Evolutionary conservation across 2,329 filamentous ascomycete species (phyloP).

Genomic region (Ophiognomonia clavigignenti-juglandacearum): DNA sequence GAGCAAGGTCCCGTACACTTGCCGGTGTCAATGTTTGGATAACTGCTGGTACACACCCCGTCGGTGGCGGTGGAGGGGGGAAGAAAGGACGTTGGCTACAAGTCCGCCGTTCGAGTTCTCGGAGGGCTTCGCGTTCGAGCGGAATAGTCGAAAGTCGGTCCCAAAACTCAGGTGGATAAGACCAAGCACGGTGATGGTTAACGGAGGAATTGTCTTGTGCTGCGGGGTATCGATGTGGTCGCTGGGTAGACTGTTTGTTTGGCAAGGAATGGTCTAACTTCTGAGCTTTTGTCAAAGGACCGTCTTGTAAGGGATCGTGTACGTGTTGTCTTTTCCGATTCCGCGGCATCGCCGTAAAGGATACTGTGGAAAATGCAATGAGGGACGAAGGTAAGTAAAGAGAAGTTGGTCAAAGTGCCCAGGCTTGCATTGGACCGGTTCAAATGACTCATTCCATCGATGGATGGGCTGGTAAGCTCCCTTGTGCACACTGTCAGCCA

Average conservation of each 20-base stretch:
- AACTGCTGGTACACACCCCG: not conserved
- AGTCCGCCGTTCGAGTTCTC: constrained; percentile 13
- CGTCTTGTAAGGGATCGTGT: constrained; percentile 2
- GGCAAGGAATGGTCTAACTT: not conserved
- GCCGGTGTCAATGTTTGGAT: not conserved
- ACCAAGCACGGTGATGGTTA: constrained; percentile 3
- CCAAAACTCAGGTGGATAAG: constrained; percentile 15
- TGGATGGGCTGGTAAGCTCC: not conserved
- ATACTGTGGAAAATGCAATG: not conserved
- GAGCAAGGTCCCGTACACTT: constrained; percentile 6
- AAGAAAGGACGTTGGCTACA: not conserved
- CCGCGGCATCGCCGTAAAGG: constrained; percentile 6
- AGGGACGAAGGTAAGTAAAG: not conserved
- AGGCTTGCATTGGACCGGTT: not conserved
- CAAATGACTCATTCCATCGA: not conserved
- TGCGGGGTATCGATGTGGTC: constrained; percentile 3
- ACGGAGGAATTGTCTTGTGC: not conserved
- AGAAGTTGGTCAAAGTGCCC: not conserved
- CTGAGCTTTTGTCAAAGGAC: not conserved
- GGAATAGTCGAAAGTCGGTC: constrained; percentile 12
- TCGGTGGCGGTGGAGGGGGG: not conserved
- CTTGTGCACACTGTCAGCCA: not conserved
- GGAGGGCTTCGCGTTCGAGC: constrained; percentile 9
- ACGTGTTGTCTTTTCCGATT: constrained; percentile 6
- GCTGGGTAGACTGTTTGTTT: not conserved